Evolutionary conservation across 2,329 filamentous ascomycete genomes (phyloP), one percentile per base, ranked within the genome.

Genomic region (Trichophyton rubrum): DNA sequence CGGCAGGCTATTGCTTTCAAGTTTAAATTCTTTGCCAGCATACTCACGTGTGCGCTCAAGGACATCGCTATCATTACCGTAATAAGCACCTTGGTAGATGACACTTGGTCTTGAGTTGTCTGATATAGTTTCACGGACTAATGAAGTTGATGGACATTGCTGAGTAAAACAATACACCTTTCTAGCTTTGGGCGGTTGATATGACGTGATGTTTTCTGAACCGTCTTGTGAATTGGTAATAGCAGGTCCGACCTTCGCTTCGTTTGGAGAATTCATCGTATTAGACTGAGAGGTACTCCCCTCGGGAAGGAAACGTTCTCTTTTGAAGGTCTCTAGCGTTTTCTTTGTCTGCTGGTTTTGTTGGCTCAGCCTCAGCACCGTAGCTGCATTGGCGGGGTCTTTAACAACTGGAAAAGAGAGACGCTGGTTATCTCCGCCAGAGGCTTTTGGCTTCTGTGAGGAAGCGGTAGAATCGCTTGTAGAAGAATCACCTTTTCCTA

Each of bases 41-140:
- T 96, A 97, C 72, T 96, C 90, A 59, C 89, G 81, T 35, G 80
- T 74, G 59, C 86, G 82, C 43, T 86, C 80, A 11, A 91, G 90
- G 0, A 96, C 87, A 72, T 97, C 93, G 58, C 79, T 80, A 63
- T 95, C 89, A 30, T 88, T 80, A 66, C 90, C 88, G 70, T 96
- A 97, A 68, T 86, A 91, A 0, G 91, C 86, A 69, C 90, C 85
- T 71, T 90, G 88, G 64, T 96, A 95, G 56, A 96, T 81, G 13
- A 88, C 80, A 61, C 85, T 79, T 0, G 88, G 87, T 7, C 85
- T 74, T 11, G 79, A 79, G 61, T 79, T 73, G n/a, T 77, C 64
- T 70, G 65, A 72, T 70, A 90, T 79, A 0, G 84, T 86, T 1
- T 75, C 74, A 2, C 75, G 68, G 0, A 90, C 76, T 66, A 78